Conservation (phyloP, 2,329 filamentous ascomycete genomes). For the Calonectria ilicicola region DNA sequence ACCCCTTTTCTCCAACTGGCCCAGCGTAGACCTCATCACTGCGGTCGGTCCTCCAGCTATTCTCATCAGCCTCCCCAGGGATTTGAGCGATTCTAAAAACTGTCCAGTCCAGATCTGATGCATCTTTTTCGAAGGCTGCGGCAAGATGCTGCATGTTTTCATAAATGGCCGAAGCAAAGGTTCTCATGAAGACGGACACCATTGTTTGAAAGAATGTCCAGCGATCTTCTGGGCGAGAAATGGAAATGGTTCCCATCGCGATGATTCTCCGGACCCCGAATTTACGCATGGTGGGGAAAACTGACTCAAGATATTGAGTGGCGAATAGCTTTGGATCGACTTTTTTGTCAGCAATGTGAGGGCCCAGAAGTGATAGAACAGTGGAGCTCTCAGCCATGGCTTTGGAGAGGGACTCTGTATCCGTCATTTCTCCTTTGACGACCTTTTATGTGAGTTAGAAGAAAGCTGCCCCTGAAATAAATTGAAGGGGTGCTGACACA, state of each 20-base stretch:
- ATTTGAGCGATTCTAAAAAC: constrained; percentile 43
- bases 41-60: constrained; percentile 44
- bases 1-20: constrained; percentile 31
- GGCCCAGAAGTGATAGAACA: constrained; percentile 30
- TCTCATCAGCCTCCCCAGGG: constrained; percentile 40
- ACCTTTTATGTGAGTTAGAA: constrained; percentile 27
- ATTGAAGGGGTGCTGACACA: not conserved
- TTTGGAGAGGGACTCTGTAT: constrained; percentile 10
- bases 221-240: constrained; percentile 39
- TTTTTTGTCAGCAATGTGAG: not conserved
- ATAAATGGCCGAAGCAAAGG: constrained; percentile 30
- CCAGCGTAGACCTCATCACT: constrained; percentile 37
- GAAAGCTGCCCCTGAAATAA: too few species aligned
- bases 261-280: constrained; percentile 43
- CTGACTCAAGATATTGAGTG: not conserved
- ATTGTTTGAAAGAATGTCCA: constrained; percentile 29
- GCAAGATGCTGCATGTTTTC: constrained; percentile 33
- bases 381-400: constrained; percentile 15
- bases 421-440: constrained; percentile 40
- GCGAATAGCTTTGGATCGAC: not conserved
- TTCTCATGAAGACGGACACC: constrained; percentile 21
- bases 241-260: constrained; percentile 49
- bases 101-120: constrained; percentile 44
- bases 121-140: constrained; percentile 35
- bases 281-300: constrained; percentile 27